Base-by-base conservation (phyloP, 495 filamentous ascomycete genomes). In the Aspergillus indologenus region DNA sequence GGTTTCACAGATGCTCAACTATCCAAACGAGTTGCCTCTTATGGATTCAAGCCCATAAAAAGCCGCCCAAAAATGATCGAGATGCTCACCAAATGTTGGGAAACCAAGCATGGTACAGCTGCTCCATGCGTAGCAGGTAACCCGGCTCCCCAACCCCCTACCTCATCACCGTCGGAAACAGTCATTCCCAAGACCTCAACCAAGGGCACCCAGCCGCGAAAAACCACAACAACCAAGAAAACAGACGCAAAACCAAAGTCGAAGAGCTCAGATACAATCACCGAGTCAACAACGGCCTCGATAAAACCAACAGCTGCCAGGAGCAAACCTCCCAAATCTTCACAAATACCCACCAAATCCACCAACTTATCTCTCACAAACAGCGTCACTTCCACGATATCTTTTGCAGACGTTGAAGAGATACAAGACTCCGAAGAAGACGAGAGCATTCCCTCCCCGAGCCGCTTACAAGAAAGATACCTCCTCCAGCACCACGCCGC, bases 21-120 rank as follows among this genome's bases (percentile, higher is more conserved):
- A 44, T 74, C 82, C 6, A 83, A 79, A 52, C 82, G 87, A 61
- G 68, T 93, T 42, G 64, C 79, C 4, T 75, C 77, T 0, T 91
- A 85, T 64, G 87, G 87, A 0, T 91, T 94, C 73, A 95, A 94
- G 66, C 74, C 86, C 0, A 74, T 92, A 0, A 90, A 84, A 65
- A 84, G 77, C 53, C 81, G 90, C 18, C 75, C 82, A 54, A 81
- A 83, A 12, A 91, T 90, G 88, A 87, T 94, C 31, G 74, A 83
- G 14, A 66, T 91, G 14, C 73, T 94, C 5, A 74, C 90, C 53
- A 83, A 83, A 64, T 94, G 90, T 66, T 95, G 90, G 90, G 70
- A 81, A 56, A 78, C 77, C 31, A 76, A 79, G 53, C 64, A 75
- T 53, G 67, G 67, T 9, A 64, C 47, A 51, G 45, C 34, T 14